These are phyloP conservation scores for Penicillium sp. DNA, from an alignment of 2,329 filamentous ascomycete genomes.

Conservation along the genomic window DNA sequence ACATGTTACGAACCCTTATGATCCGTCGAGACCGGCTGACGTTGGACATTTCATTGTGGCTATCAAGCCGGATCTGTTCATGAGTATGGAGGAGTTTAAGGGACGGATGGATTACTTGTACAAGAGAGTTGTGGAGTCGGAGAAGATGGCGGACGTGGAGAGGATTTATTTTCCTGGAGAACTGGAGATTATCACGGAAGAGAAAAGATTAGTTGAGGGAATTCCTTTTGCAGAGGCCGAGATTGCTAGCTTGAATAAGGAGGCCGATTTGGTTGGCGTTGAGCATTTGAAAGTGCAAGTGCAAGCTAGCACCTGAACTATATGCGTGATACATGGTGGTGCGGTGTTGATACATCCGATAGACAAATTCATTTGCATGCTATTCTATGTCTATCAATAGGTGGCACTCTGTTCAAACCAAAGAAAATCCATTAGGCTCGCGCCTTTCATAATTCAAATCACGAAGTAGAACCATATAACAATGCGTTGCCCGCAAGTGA, in stretches of 20 bases:
- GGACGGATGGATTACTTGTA: slow-evolving; percentile 59
- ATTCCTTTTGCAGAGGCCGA: slow-evolving; percentile 24
- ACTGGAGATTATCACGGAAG: slow-evolving; percentile 52
- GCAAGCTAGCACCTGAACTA: too few relatives aligned
- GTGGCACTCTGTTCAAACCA: background rate
- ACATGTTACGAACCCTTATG: slow-evolving; percentile 73
- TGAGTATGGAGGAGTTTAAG: slow-evolving; percentile 68
- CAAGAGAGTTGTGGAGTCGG: slow-evolving; percentile 51
- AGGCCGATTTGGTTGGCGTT: slow-evolving; percentile 19
- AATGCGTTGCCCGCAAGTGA: background rate
- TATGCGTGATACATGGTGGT: too few relatives aligned
- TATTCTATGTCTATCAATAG: background rate
- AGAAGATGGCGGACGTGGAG: slow-evolving; percentile 56
- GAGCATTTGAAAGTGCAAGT: slow-evolving; percentile 16
- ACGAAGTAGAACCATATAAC: background rate
- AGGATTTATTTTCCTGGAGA: slow-evolving; percentile 60
- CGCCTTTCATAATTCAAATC: background rate
- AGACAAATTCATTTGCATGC: background rate
- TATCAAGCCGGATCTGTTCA: slow-evolving; percentile 72
- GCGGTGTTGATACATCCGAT: background rate
- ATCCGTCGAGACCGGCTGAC: slow-evolving; percentile 65
- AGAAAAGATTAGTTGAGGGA: slow-evolving; percentile 33
- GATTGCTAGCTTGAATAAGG: slow-evolving; percentile 21
- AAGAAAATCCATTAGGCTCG: background rate
- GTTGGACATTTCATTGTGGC: slow-evolving; percentile 74